Conservation (phyloP, 2,329 filamentous ascomycete species). For the Epichloe festucae region DNA sequence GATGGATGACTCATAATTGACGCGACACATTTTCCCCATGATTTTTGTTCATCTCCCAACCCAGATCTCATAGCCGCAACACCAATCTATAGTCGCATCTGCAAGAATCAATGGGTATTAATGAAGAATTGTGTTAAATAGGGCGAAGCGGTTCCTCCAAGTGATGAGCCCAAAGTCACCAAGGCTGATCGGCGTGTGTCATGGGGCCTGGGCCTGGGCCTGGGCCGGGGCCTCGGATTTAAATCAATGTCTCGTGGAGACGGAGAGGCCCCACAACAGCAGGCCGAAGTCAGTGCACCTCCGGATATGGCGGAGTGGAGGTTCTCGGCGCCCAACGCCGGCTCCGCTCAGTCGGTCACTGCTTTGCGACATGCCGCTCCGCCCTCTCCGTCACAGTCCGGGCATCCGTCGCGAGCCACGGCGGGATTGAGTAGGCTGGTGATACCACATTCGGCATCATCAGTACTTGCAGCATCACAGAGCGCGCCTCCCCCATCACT, state of each 20-base stretch:
- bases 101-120: constrained; percentile 20
- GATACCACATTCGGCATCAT: constrained; percentile 4
- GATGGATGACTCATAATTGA: constrained; percentile 29
- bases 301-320: not conserved
- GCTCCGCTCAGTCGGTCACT: not conserved
- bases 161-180: constrained; percentile 23
- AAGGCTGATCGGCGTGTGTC: constrained; percentile 30
- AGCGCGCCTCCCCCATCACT: not conserved
- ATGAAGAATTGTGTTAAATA: constrained; percentile 15
- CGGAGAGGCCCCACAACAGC: constrained; percentile 10
- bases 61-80: constrained; percentile 7
- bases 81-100: constrained; percentile 14
- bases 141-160: constrained; percentile 23
- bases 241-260: constrained; percentile 16
- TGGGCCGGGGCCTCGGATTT: constrained; percentile 24
- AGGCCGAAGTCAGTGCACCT: constrained; percentile 3
- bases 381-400: not conserved
- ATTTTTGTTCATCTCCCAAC: not conserved
- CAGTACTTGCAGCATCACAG: not conserved
- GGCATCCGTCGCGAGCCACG: constrained; percentile 4
- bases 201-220: constrained; percentile 23
- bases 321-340: not conserved
- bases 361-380: not conserved
- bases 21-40: constrained; percentile 18
- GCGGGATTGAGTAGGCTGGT: constrained; percentile 7